A percentile compares a stretch with the other conserved stretches of the same genome.
Conservation (phyloP, 495 filamentous ascomycete species). For the Xylaria nigripes region DNA sequence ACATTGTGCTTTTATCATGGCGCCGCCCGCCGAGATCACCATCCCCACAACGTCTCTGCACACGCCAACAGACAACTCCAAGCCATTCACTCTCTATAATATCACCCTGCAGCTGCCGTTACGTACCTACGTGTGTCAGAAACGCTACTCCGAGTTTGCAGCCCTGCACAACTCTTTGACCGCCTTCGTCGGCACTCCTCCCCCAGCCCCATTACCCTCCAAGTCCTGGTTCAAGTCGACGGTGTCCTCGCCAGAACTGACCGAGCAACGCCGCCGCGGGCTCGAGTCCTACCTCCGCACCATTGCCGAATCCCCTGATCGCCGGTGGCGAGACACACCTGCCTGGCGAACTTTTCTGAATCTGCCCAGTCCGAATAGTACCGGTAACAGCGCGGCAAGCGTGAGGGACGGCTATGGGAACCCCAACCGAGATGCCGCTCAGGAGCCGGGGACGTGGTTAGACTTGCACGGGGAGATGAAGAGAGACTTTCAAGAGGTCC, state of each 20-base stretch:
- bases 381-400: slow-evolving; percentile 38
- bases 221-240: slow-evolving; percentile 88
- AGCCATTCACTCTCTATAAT: slow-evolving; percentile 86
- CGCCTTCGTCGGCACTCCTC: slow-evolving; percentile 48
- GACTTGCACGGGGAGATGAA: slow-evolving; percentile 83
- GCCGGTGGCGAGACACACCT: slow-evolving; percentile 74
- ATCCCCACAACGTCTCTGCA: slow-evolving; percentile 67
- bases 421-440: slow-evolving; percentile 40
- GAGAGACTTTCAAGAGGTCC: slow-evolving; percentile 68
- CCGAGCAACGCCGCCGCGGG: slow-evolving; percentile 65
- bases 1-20: slow-evolving; percentile 42
- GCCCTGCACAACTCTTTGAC: slow-evolving; percentile 63
- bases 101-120: slow-evolving; percentile 82
- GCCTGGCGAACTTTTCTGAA: slow-evolving; percentile 85
- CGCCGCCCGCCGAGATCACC: slow-evolving; percentile 67
- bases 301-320: slow-evolving; percentile 67
- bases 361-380: slow-evolving; percentile 50
- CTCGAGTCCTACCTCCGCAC: slow-evolving; percentile 76
- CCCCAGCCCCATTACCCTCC: slow-evolving; percentile 58
- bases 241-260: slow-evolving; percentile 62
- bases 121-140: slow-evolving; percentile 76
- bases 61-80: slow-evolving; percentile 41
- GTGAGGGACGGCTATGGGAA: slow-evolving; percentile 39
- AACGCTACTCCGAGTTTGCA: slow-evolving; percentile 91
- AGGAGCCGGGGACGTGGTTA: slow-evolving; percentile 77